A percentile compares a stretch with the other conserved stretches of the same genome.
Conservation (phyloP, 257 asterid genomes). For the Solanum paucissectum region DNA sequence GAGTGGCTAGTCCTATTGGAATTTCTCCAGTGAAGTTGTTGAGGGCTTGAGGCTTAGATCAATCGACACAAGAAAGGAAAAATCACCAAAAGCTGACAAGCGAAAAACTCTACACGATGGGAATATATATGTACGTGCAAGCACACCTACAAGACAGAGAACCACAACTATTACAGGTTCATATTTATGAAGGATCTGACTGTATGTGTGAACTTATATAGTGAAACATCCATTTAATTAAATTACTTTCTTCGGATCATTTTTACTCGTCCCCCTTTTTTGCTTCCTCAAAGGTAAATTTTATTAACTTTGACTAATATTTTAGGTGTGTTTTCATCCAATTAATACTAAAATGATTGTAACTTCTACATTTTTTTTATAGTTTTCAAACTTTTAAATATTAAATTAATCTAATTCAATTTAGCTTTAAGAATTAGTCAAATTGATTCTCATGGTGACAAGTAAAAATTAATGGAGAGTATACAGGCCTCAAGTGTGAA, state of each 20-base stretch:
- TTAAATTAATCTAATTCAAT: too few species aligned
- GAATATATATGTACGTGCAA: neutral
- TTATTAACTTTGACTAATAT: too few species aligned
- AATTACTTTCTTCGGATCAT: neutral
- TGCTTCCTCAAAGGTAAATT: neutral
- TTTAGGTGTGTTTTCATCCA: too few species aligned
- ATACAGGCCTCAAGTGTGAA: too few species aligned
- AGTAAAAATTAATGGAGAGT: too few species aligned
- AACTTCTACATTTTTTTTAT: too few species aligned
- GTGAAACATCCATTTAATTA: neutral
- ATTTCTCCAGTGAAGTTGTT: neutral
- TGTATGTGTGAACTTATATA: neutral
- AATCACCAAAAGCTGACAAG: constrained; percentile 10
- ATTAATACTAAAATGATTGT: neutral
- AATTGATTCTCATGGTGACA: neutral
- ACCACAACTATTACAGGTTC: neutral
- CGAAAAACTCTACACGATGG: neutral
- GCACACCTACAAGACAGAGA: neutral
- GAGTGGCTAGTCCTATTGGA: neutral
- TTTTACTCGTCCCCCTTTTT: neutral
- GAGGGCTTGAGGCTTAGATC: constrained; percentile 15
- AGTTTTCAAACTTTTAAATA: neutral
- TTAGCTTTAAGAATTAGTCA: too few species aligned
- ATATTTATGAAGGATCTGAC: too few species aligned
- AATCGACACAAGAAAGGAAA: constrained; percentile 20